Evolutionary conservation across 2,329 filamentous ascomycete species (phyloP).

Genomic region (Neofusicoccum kwambonambiense): DNA sequence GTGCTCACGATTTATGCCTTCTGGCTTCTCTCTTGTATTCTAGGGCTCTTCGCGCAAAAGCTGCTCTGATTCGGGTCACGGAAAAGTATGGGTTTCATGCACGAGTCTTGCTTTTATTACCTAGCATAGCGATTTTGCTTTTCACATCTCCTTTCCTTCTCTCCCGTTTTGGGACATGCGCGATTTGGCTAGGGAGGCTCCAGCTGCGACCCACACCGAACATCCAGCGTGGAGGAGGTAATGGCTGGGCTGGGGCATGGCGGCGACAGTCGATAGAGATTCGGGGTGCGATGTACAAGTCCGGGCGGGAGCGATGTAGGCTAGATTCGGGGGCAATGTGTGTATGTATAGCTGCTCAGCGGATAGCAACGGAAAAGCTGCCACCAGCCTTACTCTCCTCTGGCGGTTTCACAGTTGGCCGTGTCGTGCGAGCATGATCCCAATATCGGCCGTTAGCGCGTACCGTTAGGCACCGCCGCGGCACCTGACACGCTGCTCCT

Average conservation of each 20-base stretch:
- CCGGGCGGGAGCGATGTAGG: slow-evolving; percentile 2
- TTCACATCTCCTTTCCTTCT: slow-evolving; percentile 16
- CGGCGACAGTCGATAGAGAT: slow-evolving; percentile 1
- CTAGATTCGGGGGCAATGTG: slow-evolving; percentile 3
- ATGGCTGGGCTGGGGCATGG: neutral
- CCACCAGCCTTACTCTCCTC: neutral
- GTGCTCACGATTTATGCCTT: slow-evolving; percentile 19
- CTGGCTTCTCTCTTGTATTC: slow-evolving; percentile 20
- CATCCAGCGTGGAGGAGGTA: slow-evolving; percentile 11
- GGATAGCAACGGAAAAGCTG: neutral
- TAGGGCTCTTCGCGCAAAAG: slow-evolving; percentile 18
- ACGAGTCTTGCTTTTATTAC: slow-evolving; percentile 18
- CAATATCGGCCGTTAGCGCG: neutral
- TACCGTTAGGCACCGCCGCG: neutral
- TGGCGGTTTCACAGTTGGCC: neutral
- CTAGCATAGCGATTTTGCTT: slow-evolving; percentile 20
- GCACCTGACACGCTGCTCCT: slow-evolving; percentile 13
- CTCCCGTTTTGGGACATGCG: slow-evolving; percentile 12
- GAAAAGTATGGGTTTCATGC: slow-evolving; percentile 19
- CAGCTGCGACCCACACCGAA: neutral
- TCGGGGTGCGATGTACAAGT: slow-evolving; percentile 6
- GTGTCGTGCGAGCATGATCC: neutral
- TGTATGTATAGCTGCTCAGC: slow-evolving; percentile 13
- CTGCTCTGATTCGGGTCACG: slow-evolving; percentile 19
- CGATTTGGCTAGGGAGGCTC: slow-evolving; percentile 12